phyloP scores from a whole-genome alignment of 2,329 filamentous ascomycete genomes.

The Lizonia empirigonia region DNA sequence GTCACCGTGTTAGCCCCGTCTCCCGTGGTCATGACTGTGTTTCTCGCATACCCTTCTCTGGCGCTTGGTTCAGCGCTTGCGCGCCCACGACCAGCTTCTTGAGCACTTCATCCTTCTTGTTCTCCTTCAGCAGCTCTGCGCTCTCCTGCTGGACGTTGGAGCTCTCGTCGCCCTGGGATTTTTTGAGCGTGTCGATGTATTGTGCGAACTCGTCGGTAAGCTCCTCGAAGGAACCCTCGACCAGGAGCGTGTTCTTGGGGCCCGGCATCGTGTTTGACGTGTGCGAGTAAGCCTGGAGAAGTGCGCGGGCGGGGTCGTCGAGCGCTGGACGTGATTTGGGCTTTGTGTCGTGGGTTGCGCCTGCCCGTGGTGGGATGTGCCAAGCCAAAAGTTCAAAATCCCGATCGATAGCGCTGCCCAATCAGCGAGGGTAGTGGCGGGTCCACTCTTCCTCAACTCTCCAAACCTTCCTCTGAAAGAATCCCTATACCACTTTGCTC shows the following conservation, averaged over 20 bases:
- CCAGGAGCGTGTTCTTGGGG: conserved; percentile 66
- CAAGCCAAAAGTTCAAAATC: conserved; percentile 19
- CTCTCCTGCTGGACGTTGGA: conserved; percentile 65
- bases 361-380: conserved; percentile 20
- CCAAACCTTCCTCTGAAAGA: too few species aligned
- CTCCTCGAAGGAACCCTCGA: conserved; percentile 94
- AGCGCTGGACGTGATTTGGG: conserved; percentile 19
- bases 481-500: too few species aligned
- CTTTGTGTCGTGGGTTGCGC: conserved; percentile 19
- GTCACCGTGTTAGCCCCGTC: conserved; percentile 33
- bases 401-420: conserved; percentile 5
- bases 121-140: conserved; percentile 69
- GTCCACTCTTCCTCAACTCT: not conserved
- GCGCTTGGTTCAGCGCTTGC: conserved; percentile 76
- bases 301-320: conserved; percentile 21
- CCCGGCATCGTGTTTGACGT: conserved; percentile 59
- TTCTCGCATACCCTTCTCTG: conserved; percentile 73
- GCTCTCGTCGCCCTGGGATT: conserved; percentile 60
- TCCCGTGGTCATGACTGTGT: conserved; percentile 15
- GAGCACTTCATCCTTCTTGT: conserved; percentile 81
- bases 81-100: conserved; percentile 87
- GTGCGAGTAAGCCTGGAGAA: conserved; percentile 30
- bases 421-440: conserved; percentile 1
- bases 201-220: conserved; percentile 92
- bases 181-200: conserved; percentile 84